Evolutionary conservation across 805 yeast species (phyloP).

Genomic region (Yamadazyma paraphyllophila): DNA sequence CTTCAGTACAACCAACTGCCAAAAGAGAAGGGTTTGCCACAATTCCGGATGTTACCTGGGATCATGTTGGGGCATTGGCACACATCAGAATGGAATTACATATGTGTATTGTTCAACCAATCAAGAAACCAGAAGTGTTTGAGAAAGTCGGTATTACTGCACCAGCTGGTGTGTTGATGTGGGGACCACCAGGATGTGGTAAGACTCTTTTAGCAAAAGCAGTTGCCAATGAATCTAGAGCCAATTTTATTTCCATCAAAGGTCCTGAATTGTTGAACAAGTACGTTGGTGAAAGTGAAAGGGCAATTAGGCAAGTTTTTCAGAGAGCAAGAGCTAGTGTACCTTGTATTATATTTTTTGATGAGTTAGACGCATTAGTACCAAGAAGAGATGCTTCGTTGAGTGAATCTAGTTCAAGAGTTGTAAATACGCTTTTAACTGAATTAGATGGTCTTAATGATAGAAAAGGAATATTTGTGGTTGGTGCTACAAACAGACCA

Average conservation of each 20-base stretch:
- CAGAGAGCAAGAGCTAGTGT: conserved; percentile 88
- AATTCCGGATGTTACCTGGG: conserved; percentile 96
- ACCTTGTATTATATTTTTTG: conserved; percentile 94
- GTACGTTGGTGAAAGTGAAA: conserved; percentile 94
- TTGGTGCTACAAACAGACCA: conserved; percentile 96
- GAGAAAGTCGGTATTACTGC: conserved; percentile 91
- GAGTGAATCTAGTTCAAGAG: conserved; percentile 88
- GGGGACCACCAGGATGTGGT: conserved; percentile 99
- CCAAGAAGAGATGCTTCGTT: conserved; percentile 88
- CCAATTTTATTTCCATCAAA: conserved; percentile 91
- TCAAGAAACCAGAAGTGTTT: conserved; percentile 85
- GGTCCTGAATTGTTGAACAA: conserved; percentile 95
- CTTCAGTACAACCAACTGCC: conserved; percentile 94
- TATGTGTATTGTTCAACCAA: conserved; percentile 97
- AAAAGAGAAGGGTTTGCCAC: conserved; percentile 99
- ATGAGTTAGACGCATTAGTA: conserved; percentile 93
- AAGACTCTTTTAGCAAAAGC: conserved; percentile 95
- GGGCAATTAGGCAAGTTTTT: conserved; percentile 91
- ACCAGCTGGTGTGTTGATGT: conserved; percentile 93
- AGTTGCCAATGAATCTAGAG: conserved; percentile 95
- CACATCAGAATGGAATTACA: conserved; percentile 84
- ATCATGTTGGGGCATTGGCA: conserved; percentile 85
- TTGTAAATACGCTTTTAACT: conserved; percentile 89
- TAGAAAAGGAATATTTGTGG: conserved; percentile 86
- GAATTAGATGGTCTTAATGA: conserved; percentile 95